phyloP scores from a whole-genome alignment of 192 early-diverging fungal genomes.

The Mortierella hygrophila region DNA sequence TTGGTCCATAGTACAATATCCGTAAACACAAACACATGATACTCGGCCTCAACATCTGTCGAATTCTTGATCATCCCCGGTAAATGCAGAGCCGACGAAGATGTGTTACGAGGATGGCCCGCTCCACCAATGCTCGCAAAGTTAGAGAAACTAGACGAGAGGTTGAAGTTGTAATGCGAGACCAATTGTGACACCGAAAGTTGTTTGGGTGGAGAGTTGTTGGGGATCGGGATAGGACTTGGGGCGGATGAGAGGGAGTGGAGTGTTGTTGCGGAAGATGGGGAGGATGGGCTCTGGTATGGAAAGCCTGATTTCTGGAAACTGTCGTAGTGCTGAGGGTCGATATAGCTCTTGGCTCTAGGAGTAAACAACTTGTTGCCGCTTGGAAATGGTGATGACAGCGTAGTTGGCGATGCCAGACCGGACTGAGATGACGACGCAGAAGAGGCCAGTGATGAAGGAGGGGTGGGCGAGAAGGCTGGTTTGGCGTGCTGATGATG shows the following conservation, averaged over 20 bases:
- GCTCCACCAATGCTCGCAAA: conserved; percentile 17
- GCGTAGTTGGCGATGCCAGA: background rate
- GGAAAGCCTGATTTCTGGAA: conserved; percentile 4
- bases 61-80: conserved; percentile 50
- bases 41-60: conserved; percentile 46
- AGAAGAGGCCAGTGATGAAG: conserved; percentile 14
- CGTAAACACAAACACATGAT: conserved; percentile 53
- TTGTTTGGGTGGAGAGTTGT: conserved; percentile 13
- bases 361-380: background rate
- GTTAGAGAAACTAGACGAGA: conserved; percentile 44
- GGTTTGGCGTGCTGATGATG: conserved; percentile 47
- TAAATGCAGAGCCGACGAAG: conserved; percentile 38
- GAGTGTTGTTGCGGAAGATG: conserved; percentile 26
- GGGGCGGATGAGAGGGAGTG: conserved; percentile 29
- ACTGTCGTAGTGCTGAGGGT: conserved; percentile 8
- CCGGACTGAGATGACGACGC: conserved; percentile 15
- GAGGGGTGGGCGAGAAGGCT: conserved; percentile 19
- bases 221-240: conserved; percentile 19
- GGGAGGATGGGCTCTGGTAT: conserved; percentile 19
- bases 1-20: conserved; percentile 54
- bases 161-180: conserved; percentile 36
- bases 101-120: conserved; percentile 25
- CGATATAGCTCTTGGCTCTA: conserved; percentile 11
- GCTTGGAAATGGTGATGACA: conserved; percentile 11
- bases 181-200: conserved; percentile 32